These are phyloP conservation scores for Colletotrichum nymphaeae DNA, from an alignment of 2,329 filamentous ascomycete genomes.

Conservation along the genomic window DNA sequence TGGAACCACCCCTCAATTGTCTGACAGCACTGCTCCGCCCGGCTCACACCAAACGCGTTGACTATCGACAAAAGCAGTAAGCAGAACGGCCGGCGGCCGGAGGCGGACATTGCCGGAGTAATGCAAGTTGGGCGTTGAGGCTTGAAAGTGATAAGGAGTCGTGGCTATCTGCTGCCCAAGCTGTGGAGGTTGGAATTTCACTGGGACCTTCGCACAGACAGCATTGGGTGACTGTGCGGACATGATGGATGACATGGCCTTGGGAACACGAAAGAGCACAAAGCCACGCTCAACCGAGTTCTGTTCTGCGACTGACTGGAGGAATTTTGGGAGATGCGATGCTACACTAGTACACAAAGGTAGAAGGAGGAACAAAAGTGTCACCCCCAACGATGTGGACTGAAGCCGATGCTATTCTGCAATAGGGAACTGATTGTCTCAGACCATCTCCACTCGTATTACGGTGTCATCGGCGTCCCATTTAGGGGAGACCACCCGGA, in stretches of 20 bases:
- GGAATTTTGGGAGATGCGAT: background rate
- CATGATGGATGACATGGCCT: no score
- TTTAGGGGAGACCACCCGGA: slow-evolving; percentile 4
- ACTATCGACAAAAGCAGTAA: slow-evolving; percentile 17
- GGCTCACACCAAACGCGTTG: background rate
- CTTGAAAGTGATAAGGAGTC: background rate
- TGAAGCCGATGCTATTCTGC: slow-evolving; percentile 3
- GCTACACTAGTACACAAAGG: no score
- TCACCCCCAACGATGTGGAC: background rate
- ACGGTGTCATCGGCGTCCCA: background rate
- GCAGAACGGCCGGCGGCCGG: background rate
- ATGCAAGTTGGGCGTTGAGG: background rate
- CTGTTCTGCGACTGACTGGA: background rate
- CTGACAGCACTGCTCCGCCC: background rate
- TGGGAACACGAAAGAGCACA: slow-evolving; percentile 5
- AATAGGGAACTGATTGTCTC: slow-evolving; percentile 29
- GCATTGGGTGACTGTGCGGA: no score
- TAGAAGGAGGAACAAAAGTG: background rate
- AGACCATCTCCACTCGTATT: slow-evolving; percentile 6
- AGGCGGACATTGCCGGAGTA: slow-evolving; percentile 8
- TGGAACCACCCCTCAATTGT: background rate
- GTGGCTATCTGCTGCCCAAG: no score
- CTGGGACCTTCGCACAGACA: background rate
- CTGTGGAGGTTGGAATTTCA: background rate
- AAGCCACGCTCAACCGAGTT: background rate